Base-by-base conservation (phyloP, 805 yeast genomes). In the Hanseniaspora occidentalis region DNA sequence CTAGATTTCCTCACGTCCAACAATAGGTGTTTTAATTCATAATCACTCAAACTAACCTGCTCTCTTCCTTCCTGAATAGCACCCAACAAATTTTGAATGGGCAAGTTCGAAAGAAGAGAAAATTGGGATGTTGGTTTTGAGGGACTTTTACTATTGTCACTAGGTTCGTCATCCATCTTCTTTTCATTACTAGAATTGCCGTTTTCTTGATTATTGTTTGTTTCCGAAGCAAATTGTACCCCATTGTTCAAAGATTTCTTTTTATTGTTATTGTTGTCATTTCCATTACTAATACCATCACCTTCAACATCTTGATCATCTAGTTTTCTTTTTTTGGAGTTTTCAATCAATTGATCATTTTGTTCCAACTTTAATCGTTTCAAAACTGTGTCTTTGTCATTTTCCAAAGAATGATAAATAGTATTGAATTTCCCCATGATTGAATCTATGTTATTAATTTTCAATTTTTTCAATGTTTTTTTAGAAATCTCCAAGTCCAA, bases 1-100 rank as follows among this genome's bases (percentile, higher is more conserved):
- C 97, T 67, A 54, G 88, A 89, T 51, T 88, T 92, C 38, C 96
- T 70, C 8, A 92, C 97, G 54, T 92, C 98, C 71, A 84, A 73
- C 40, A 92, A 79, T 46, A 92, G 66, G 45, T 81, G 81, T 44
- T 89, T 75, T 42, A 92, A 71, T 56, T 92, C 97, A 42, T 73
- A 66, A 52, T 89, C 97, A 9, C 84, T 77, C 24, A 92, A 65
- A 16, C 69, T 67, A 42, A 89, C 64, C 44, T 75, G 73, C n/a
- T 84, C 84, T 50, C 95, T 73, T 44, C 81, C 76, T 20, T 72
- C 75, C 47, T 85, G 95, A 41, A 92, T 85, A 2, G 80, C 73
- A 6, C 75, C 73, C 23, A 92, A 64, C 37, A 92, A 67, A 57
- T 94, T 88, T 53, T 86, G 84, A 39, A 92, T 64, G 3, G 86